Base-by-base conservation (phyloP, 306 rosid species). In the Cotoneaster glaucophyllus region DNA sequence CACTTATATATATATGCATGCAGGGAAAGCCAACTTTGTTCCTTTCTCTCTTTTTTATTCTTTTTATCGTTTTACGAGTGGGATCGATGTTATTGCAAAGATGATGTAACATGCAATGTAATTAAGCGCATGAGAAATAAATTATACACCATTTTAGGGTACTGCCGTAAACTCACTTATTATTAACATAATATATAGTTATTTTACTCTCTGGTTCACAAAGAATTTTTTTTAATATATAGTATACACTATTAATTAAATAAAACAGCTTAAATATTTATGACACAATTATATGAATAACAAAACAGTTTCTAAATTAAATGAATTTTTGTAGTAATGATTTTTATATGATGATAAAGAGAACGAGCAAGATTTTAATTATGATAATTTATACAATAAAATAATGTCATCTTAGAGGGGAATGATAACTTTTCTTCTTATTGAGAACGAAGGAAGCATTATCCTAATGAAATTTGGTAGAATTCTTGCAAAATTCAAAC, bases 1-100 rank as follows among this genome's bases (percentile, higher is more conserved):
- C 28, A 14, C 39, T 62, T 15, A 15, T 39, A 43, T 50, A 24
- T 39, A 24, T 41, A 29, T 53, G 62, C 71, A 66, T 26, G 74
- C 56, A 76, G 19, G 75, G 66, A 85, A 57, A 57, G 28, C 41
- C 18, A 70, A 18, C 31, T 79, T 78, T 66, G 22, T 71, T 64
- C n/a, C 45, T 26, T 69, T 21, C 26, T n/a, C 39, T 28, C 14
- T 48, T 45, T 29, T 37, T 32, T 43, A 18, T 28, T 67, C 43
- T 29, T n/a, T 15, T 50, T 78, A 17, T 57, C 13, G 32, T 66
- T 74, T 8, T 25, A 41, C 1, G 21, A 17, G 74, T 48, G 44
- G 67, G 63, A 14, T 45, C 44, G 8, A 68, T 44, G 41, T 69
- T n/a, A 45, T 68, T 59, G 74, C 32, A 73, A 58, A 39, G 26